These are phyloP conservation scores for Lipomyces oligophaga DNA, from an alignment of 805 yeast species.

Conservation along the genomic window DNA sequence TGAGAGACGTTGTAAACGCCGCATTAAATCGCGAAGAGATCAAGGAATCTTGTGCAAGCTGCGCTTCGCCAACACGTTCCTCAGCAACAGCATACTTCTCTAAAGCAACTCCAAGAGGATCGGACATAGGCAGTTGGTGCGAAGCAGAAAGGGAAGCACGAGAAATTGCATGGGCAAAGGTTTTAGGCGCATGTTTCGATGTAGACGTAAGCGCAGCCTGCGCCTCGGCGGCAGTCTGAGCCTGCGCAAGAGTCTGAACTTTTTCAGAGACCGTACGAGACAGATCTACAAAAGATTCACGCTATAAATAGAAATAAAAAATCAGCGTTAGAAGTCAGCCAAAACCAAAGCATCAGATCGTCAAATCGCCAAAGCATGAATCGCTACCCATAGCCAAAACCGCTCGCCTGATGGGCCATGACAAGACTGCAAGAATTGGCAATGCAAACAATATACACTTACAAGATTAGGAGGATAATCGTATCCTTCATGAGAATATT, in stretches of 20 bases:
- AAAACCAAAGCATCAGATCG: no score
- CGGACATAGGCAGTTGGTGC: constrained; percentile 43
- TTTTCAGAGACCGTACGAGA: constrained; percentile 62
- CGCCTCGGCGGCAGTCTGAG: constrained; percentile 75
- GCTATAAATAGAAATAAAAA: no score
- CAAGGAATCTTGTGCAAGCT: constrained; percentile 75
- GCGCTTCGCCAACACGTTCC: constrained; percentile 73
- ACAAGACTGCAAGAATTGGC: no score
- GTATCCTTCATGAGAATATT: constrained; percentile 71
- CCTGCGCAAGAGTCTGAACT: constrained; percentile 64
- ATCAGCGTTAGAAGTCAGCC: no score
- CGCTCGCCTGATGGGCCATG: no score
- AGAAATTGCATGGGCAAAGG: constrained; percentile 75
- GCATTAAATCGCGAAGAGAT: constrained; percentile 67
- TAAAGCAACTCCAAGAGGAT: constrained; percentile 58
- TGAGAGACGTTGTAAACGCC: constrained; percentile 58
- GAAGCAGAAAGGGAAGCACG: constrained; percentile 63
- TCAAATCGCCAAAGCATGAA: no score
- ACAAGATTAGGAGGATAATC: constrained; percentile 72
- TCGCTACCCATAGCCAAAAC: no score
- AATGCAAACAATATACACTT: constrained; percentile 5
- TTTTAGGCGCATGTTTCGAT: constrained; percentile 60
- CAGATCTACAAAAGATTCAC: constrained; percentile 71
- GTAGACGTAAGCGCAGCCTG: constrained; percentile 64
- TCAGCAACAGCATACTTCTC: constrained; percentile 65